These are phyloP conservation scores for Aegilops tauschii DNA, from an alignment of 176 grass and related monocot genomes.

Conservation along the genomic window DNA sequence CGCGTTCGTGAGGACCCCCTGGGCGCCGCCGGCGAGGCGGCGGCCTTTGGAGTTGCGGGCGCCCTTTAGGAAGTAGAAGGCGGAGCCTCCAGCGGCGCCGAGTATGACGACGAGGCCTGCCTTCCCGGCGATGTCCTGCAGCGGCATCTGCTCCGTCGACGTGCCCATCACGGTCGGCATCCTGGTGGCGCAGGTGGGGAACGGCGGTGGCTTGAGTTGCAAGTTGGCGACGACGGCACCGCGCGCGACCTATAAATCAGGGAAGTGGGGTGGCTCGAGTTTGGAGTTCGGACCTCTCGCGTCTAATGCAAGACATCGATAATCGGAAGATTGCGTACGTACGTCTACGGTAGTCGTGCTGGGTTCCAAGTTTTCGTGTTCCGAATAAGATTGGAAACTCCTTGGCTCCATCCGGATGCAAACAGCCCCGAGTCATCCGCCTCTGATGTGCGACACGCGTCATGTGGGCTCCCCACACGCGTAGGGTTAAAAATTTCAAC, in stretches of 20 bases:
- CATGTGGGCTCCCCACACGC: too few species aligned
- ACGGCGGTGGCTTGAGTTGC: neutral
- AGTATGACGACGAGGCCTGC: conserved; percentile 51
- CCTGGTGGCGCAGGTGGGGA: neutral
- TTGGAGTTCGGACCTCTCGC: conserved; percentile 29
- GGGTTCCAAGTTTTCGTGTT: too few species aligned
- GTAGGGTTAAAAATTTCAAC: too few species aligned
- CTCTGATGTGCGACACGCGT: too few species aligned
- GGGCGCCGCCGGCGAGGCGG: conserved; percentile 41
- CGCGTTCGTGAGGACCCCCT: conserved; percentile 57
- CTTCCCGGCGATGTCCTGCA: conserved; percentile 64
- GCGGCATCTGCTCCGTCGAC: conserved; percentile 43
- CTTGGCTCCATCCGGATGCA: too few species aligned
- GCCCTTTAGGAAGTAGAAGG: conserved; percentile 64
- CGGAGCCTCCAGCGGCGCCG: conserved; percentile 64
- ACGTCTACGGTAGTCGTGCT: too few species aligned
- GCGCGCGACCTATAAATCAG: neutral
- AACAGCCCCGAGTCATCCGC: too few species aligned
- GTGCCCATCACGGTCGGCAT: neutral
- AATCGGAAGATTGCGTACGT: too few species aligned
- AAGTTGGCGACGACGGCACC: neutral
- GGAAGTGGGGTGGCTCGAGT: neutral
- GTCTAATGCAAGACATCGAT: too few species aligned
- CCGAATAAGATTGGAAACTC: too few species aligned
- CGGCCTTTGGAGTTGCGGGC: conserved; percentile 43